A percentile compares a stretch with the other conserved stretches of the same genome.
Evolutionary conservation across 768 basidiomycete species (phyloP).

Genomic region (Panaeolus cyanescens): DNA sequence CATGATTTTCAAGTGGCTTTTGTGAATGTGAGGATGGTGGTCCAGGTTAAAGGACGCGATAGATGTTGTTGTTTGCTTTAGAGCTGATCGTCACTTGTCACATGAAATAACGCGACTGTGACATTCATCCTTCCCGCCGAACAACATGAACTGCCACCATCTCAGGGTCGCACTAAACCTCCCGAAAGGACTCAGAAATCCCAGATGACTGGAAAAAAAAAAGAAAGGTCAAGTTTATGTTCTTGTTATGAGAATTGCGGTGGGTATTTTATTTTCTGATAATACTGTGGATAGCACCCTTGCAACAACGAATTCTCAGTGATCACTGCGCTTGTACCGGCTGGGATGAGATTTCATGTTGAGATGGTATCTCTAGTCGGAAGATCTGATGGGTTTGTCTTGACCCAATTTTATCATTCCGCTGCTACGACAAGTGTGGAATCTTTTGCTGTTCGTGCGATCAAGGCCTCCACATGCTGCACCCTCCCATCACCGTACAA

Average conservation of each 20-base stretch:
- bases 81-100: slow-evolving; percentile 11
- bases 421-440: background rate
- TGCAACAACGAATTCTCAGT: background rate
- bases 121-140: slow-evolving; percentile 6
- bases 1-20: background rate
- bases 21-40: slow-evolving; percentile 27
- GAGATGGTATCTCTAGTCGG: background rate
- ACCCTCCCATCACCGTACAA: background rate
- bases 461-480: slow-evolving; percentile 1
- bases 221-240: no score
- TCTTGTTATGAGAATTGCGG: background rate
- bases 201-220: no score
- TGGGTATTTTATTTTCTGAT: background rate
- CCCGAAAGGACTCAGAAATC: no score
- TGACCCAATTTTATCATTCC: background rate
- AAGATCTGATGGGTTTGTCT: background rate
- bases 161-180: background rate
- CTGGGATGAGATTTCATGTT: background rate
- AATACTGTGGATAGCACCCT: background rate
- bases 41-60: slow-evolving; percentile 18
- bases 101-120: slow-evolving; percentile 10
- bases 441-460: background rate
- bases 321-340: background rate
- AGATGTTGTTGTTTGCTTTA: slow-evolving; percentile 23
- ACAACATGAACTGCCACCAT: no score